These are phyloP conservation scores for Diaporthe vexans DNA, from an alignment of 2,329 filamentous ascomycete genomes.

Conservation along the genomic window DNA sequence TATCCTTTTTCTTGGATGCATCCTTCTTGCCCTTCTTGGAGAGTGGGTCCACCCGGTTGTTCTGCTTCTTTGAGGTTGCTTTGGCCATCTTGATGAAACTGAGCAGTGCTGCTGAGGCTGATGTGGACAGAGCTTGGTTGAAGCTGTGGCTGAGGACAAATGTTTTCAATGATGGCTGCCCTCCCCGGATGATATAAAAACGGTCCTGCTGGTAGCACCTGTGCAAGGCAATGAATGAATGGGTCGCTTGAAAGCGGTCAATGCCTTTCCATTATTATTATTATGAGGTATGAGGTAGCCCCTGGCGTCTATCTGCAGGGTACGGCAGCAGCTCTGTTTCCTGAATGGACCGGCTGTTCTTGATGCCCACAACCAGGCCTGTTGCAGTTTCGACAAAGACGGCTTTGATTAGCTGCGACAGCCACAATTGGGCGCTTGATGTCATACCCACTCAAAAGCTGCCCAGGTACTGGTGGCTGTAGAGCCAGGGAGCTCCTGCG, in stretches of 20 bases:
- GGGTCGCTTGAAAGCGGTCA: conserved; percentile 16
- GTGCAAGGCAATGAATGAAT: conserved; percentile 15
- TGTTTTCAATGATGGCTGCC: neutral
- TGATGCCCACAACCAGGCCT: neutral
- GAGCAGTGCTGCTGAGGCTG: neutral
- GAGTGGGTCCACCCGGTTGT: conserved; percentile 38
- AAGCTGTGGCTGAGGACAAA: neutral
- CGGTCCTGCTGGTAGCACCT: neutral
- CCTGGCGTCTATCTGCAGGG: conserved; percentile 22
- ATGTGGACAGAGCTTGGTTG: neutral
- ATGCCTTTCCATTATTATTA: neutral
- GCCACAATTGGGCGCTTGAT: neutral
- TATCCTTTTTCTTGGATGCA: neutral
- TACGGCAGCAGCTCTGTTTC: conserved; percentile 4
- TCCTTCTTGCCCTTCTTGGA: conserved; percentile 32
- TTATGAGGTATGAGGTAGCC: neutral
- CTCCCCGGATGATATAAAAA: neutral
- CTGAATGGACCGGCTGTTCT: conserved; percentile 26
- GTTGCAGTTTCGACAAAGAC: conserved; percentile 20
- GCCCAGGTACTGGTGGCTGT: neutral
- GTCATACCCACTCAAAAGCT: conserved; percentile 6
- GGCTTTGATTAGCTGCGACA: conserved; percentile 18
- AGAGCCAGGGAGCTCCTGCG: neutral
- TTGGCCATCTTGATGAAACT: conserved; percentile 33
- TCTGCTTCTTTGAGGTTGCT: conserved; percentile 36